Evolutionary conservation across 2,329 filamentous ascomycete species (phyloP).

Genomic region (Colletotrichum agaves): DNA sequence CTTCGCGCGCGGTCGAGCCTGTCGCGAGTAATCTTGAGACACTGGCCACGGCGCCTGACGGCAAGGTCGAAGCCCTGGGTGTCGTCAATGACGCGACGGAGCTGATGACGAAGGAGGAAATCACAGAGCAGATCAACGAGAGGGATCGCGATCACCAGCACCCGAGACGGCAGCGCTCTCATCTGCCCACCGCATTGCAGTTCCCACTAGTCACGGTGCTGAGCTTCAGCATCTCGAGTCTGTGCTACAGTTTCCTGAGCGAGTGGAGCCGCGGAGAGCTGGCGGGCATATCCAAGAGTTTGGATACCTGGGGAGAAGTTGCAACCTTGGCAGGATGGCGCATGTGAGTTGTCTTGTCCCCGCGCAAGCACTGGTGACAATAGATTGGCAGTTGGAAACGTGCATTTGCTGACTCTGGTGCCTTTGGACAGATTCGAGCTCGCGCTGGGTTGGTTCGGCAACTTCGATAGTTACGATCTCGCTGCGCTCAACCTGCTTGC

Average conservation of each 20-base stretch:
- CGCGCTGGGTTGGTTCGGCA: conserved; percentile 76
- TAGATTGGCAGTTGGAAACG: background rate
- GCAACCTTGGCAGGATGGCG: conserved; percentile 63
- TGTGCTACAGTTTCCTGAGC: conserved; percentile 71
- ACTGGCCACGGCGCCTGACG: conserved; percentile 32
- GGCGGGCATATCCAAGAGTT: conserved; percentile 71
- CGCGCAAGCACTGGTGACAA: background rate
- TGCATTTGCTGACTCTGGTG: conserved; percentile 54
- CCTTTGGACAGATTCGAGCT: conserved; percentile 77
- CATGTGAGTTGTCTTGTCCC: conserved; percentile 56
- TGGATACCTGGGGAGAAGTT: conserved; percentile 72
- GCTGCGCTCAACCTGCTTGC: conserved; percentile 74
- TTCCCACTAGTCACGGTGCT: conserved; percentile 65
- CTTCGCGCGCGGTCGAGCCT: conserved; percentile 34
- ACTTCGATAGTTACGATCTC: conserved; percentile 79
- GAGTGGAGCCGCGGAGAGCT: conserved; percentile 73
- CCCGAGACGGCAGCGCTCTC: conserved; percentile 41
- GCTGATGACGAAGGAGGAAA: conserved; percentile 12
- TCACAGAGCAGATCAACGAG: conserved; percentile 24
- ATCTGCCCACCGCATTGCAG: conserved; percentile 56
- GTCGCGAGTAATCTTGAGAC: conserved; percentile 36
- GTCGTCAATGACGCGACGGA: conserved; percentile 37
- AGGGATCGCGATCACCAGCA: conserved; percentile 31
- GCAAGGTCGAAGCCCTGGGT: conserved; percentile 34
- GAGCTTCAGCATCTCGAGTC: conserved; percentile 70